A percentile compares a stretch with the other conserved stretches of the same genome.
These are phyloP conservation scores for Macadamia integrifolia DNA, from an alignment of 164 flowering plant genomes.

Conservation along the genomic window DNA sequence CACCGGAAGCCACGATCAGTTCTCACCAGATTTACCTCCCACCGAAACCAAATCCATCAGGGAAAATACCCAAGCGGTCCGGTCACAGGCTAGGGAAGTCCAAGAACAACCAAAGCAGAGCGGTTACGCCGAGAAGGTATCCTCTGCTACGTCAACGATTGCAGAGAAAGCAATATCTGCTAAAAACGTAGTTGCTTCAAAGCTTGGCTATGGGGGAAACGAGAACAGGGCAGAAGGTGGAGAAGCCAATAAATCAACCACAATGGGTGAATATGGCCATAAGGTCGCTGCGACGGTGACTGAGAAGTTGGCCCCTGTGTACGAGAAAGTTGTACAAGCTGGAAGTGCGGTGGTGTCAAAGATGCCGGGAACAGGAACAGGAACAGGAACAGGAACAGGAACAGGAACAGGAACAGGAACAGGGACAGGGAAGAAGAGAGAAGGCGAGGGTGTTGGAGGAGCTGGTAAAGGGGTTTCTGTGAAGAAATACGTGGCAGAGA, in stretches of 20 bases:
- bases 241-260: background rate
- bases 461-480: constrained; percentile 38
- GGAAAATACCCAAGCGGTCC: constrained; percentile 1
- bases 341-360: constrained; percentile 34
- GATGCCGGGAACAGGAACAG: constrained; percentile 15
- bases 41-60: background rate
- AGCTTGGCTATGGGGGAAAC: constrained; percentile 22
- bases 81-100: constrained; percentile 2
- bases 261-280: constrained; percentile 14
- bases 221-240: too few species aligned
- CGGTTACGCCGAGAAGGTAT: constrained; percentile 23
- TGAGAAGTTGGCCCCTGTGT: constrained; percentile 37
- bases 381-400: background rate
- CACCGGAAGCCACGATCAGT: constrained; percentile 52
- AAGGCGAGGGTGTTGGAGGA: background rate
- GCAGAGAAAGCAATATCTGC: constrained; percentile 22
- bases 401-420: background rate
- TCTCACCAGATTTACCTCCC: constrained; percentile 33
- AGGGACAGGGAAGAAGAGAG: background rate
- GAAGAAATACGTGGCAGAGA: constrained; percentile 44
- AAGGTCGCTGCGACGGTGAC: constrained; percentile 24
- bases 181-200: constrained; percentile 20
- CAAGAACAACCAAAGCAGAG: constrained; percentile 3
- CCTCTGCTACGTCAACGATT: constrained; percentile 26
- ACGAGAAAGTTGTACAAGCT: constrained; percentile 35